phyloP scores from a whole-genome alignment of 768 basidiomycete genomes.

The Tremella mesenterica region DNA sequence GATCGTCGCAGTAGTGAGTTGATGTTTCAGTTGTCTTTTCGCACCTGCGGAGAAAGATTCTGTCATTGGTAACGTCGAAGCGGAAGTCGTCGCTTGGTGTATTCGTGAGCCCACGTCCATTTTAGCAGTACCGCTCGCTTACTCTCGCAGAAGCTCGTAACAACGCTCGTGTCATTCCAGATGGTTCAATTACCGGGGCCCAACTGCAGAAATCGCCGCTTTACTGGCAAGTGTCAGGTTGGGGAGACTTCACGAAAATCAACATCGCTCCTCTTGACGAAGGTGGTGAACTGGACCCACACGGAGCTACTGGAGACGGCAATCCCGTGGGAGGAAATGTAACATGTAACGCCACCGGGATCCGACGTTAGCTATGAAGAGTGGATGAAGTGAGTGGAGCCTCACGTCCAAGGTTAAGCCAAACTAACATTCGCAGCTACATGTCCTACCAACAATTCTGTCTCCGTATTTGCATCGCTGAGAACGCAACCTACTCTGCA shows the following conservation, averaged over 20 bases:
- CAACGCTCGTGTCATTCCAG: constrained; percentile 48
- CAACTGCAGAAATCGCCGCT: constrained; percentile 49
- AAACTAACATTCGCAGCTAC: constrained; percentile 41
- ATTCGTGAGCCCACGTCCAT: constrained; percentile 38
- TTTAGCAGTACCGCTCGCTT: constrained; percentile 9
- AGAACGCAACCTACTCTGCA: constrained; percentile 45
- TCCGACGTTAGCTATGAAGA: constrained; percentile 47
- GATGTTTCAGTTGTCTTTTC: constrained; percentile 38
- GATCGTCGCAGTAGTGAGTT: too few species aligned
- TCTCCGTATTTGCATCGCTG: constrained; percentile 49
- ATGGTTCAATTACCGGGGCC: constrained; percentile 44
- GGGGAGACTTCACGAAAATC: constrained; percentile 47
- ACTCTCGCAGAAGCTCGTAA: constrained; percentile 46
- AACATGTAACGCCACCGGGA: constrained; percentile 44
- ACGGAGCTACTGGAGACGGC: constrained; percentile 46
- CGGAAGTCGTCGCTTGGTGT: constrained; percentile 46
- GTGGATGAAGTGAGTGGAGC: constrained; percentile 45
- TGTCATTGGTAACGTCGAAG: constrained; percentile 45
- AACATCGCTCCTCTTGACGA: constrained; percentile 46
- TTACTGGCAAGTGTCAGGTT: constrained; percentile 46
- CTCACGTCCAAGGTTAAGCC: not conserved
- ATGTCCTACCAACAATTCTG: constrained; percentile 49
- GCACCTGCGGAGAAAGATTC: constrained; percentile 30
- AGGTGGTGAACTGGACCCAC: constrained; percentile 50
- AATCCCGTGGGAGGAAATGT: constrained; percentile 47